A percentile compares a stretch with the other conserved stretches of the same genome.
Evolutionary conservation across 2,329 filamentous ascomycete genomes (phyloP).

Genomic region (Chaetomium sp.): DNA sequence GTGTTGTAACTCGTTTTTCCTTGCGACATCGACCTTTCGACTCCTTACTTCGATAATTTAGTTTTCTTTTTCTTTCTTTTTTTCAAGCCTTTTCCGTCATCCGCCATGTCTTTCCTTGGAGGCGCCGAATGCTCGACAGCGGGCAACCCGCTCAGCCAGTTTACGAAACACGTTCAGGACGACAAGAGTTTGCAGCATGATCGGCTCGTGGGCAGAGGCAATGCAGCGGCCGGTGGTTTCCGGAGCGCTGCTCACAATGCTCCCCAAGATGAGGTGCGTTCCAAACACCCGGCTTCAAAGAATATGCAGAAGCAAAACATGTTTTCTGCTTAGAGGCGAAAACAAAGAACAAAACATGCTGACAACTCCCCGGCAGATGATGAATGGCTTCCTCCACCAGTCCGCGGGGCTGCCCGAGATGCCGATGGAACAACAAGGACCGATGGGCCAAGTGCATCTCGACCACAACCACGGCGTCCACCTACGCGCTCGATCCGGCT

Average conservation of each 20-base stretch:
- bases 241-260: constrained; percentile 62
- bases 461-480: constrained; percentile 44
- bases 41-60: neutral
- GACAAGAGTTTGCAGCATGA: constrained; percentile 93
- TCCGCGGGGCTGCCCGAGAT: constrained; percentile 53
- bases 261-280: constrained; percentile 63
- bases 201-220: constrained; percentile 69
- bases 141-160: constrained; percentile 92
- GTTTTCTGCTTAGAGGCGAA: neutral
- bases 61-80: neutral
- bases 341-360: neutral
- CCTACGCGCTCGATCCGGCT: constrained; percentile 47
- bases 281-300: neutral
- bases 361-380: constrained; percentile 59
- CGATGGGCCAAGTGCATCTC: constrained; percentile 38
- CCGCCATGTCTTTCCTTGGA: constrained; percentile 83
- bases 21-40: neutral
- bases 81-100: neutral
- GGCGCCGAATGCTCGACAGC: constrained; percentile 95
- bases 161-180: constrained; percentile 94
- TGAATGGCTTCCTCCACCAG: constrained; percentile 88
- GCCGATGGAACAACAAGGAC: constrained; percentile 41
- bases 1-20: neutral
- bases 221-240: constrained; percentile 68
- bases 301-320: neutral